These are phyloP conservation scores for Colletotrichum higginsianum DNA, from an alignment of 2,329 filamentous ascomycete species.

Conservation along the genomic window DNA sequence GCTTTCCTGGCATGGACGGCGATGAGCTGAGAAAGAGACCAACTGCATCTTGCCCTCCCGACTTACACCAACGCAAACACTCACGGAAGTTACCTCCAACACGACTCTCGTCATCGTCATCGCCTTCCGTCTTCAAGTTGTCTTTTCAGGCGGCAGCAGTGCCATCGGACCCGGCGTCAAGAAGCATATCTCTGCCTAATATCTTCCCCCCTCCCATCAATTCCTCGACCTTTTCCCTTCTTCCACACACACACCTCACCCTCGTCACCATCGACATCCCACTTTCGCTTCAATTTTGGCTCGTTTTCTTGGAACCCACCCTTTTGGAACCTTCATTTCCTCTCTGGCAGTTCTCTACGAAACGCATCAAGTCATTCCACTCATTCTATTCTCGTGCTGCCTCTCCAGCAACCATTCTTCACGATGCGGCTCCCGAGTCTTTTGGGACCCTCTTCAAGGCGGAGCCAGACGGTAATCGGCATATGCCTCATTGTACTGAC, in stretches of 20 bases:
- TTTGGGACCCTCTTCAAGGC: slow-evolving; percentile 12
- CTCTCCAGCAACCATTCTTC: not conserved
- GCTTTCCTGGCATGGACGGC: not conserved
- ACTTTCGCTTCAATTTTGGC: slow-evolving; percentile 42
- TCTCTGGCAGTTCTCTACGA: slow-evolving; percentile 22
- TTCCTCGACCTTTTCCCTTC: slow-evolving; percentile 4
- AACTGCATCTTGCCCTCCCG: not conserved
- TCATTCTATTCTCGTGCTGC: slow-evolving; percentile 19
- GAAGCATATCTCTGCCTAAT: slow-evolving; percentile 7
- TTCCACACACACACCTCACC: slow-evolving; percentile 23
- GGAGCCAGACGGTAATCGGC: slow-evolving; percentile 4
- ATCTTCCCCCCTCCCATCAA: not conserved
- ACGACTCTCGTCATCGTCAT: not conserved
- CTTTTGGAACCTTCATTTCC: slow-evolving; percentile 39
- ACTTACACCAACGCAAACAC: not conserved
- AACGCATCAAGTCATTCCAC: slow-evolving; percentile 28
- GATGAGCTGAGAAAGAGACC: not conserved
- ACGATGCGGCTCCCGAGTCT: slow-evolving; percentile 22
- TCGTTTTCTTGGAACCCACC: slow-evolving; percentile 39
- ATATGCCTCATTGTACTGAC: slow-evolving; percentile 21
- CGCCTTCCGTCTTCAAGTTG: not conserved
- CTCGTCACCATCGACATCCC: slow-evolving; percentile 17
- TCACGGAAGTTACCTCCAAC: not conserved
- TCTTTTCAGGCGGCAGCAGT: not conserved
- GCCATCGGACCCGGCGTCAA: not conserved